phyloP scores from a whole-genome alignment of 306 rosid species.

The Cucurbita argyrosperma region DNA sequence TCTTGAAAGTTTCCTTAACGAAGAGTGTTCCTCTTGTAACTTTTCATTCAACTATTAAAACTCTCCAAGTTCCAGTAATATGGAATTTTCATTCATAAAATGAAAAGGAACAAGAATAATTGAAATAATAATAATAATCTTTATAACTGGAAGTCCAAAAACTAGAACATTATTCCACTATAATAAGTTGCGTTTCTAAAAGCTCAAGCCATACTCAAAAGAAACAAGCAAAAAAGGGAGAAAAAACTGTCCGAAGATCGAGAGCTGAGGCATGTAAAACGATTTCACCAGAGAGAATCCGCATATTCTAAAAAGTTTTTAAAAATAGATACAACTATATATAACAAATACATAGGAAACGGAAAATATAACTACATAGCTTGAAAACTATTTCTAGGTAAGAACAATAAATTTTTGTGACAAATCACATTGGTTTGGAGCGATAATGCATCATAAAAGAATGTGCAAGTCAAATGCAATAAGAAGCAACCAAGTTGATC shows the following conservation, averaged over 20 bases:
- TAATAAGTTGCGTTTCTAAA: background rate
- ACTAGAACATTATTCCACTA: background rate
- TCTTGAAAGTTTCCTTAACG: background rate
- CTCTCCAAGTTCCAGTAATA: background rate
- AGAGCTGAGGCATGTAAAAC: background rate
- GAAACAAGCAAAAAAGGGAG: background rate
- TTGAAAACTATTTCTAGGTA: background rate
- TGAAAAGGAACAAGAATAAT: background rate
- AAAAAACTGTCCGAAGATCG: background rate
- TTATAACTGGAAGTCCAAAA: background rate
- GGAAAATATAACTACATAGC: background rate
- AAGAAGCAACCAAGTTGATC: background rate
- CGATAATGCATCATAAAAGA: background rate
- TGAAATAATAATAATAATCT: background rate
- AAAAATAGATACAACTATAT: background rate
- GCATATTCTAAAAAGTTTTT: background rate
- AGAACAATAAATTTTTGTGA: background rate
- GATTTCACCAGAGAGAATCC: background rate
- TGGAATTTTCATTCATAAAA: too few relatives aligned
- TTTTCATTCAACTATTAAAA: background rate
- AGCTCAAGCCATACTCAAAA: background rate
- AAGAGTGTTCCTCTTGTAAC: background rate
- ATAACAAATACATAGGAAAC: background rate
- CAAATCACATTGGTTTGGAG: background rate
- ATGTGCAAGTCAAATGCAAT: background rate